Evolutionary conservation across 2,329 filamentous ascomycete genomes (phyloP).

Genomic region (Aspergillus clavatus): DNA sequence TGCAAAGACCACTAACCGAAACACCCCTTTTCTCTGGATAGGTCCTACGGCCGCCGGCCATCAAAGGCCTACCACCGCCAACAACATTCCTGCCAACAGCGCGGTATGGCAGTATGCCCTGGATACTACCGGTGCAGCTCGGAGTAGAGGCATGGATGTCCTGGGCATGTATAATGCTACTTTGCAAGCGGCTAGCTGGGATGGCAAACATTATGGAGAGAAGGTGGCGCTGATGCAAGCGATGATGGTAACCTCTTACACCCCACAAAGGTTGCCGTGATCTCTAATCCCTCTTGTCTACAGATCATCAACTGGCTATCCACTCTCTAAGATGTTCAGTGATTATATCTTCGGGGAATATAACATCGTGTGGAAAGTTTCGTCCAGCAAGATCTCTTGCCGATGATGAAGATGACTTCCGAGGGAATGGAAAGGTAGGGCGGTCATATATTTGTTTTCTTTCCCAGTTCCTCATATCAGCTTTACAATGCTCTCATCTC

Average conservation of each 20-base stretch:
- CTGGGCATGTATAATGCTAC: slow-evolving; percentile 44
- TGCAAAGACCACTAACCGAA: slow-evolving; percentile 31
- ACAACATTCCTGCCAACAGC: slow-evolving; percentile 29
- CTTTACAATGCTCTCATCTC: too few relatives aligned
- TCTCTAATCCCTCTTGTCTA: neutral
- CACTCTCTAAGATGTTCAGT: slow-evolving; percentile 31
- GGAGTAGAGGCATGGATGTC: slow-evolving; percentile 35
- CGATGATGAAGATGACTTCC: too few relatives aligned
- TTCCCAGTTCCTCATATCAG: too few relatives aligned
- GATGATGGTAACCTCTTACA: slow-evolving; percentile 35
- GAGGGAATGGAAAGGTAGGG: too few relatives aligned
- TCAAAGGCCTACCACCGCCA: slow-evolving; percentile 24
- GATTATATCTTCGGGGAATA: neutral
- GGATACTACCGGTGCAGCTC: slow-evolving; percentile 31
- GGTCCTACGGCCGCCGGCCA: slow-evolving; percentile 38
- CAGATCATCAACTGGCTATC: slow-evolving; percentile 23
- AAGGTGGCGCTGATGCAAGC: slow-evolving; percentile 41
- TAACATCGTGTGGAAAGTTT: neutral
- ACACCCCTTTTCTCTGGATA: slow-evolving; percentile 42
- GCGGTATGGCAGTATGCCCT: slow-evolving; percentile 39
- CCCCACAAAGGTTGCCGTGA: neutral
- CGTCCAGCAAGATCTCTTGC: too few relatives aligned
- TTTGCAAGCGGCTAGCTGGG: slow-evolving; percentile 36
- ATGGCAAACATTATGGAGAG: slow-evolving; percentile 37
- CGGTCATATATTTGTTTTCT: too few relatives aligned